Evolutionary conservation across 2,329 filamentous ascomycete species (phyloP).

Genomic region (Bipolaris sorokiniana): DNA sequence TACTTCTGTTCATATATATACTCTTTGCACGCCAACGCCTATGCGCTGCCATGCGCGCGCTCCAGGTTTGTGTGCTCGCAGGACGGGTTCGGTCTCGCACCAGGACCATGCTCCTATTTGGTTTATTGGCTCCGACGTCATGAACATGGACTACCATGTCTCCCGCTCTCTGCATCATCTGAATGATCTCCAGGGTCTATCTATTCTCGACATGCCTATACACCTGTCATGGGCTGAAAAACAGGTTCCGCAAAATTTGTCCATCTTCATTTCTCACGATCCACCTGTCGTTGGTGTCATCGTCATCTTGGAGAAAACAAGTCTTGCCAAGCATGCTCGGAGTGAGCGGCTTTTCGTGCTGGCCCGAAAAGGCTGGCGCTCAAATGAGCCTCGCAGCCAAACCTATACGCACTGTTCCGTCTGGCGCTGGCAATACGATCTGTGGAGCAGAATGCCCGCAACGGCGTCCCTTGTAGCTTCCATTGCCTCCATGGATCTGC

Average conservation of each 20-base stretch:
- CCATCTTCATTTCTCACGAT: constrained; percentile 17
- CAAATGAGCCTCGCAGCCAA: constrained; percentile 16
- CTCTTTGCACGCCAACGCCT: constrained; percentile 9
- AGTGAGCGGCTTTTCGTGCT: constrained; percentile 14
- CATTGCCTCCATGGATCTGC: constrained; percentile 8
- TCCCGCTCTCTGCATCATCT: constrained; percentile 15
- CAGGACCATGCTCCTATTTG: constrained; percentile 1
- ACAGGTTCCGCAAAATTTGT: constrained; percentile 6
- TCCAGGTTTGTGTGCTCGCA: constrained; percentile 5
- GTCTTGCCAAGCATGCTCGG: constrained; percentile 10
- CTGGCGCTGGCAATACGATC: constrained; percentile 20
- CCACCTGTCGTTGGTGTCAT: constrained; percentile 13
- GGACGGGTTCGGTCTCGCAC: constrained; percentile 19
- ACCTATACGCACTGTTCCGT: constrained; percentile 14
- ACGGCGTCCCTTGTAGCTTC: constrained; percentile 20
- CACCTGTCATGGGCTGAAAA: constrained; percentile 4
- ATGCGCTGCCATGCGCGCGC: constrained; percentile 7
- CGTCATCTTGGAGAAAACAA: constrained; percentile 9
- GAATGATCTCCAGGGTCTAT: constrained; percentile 25
- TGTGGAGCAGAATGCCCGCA: constrained; percentile 23
- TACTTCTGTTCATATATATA: constrained; percentile 6
- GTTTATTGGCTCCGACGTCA: constrained; percentile 20
- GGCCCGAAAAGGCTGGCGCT: constrained; percentile 16
- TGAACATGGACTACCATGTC: constrained; percentile 20
- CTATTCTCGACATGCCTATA: constrained; percentile 5